These are phyloP conservation scores for Boletus rufocinnamomeus DNA, from an alignment of 768 basidiomycete species.

Conservation along the genomic window DNA sequence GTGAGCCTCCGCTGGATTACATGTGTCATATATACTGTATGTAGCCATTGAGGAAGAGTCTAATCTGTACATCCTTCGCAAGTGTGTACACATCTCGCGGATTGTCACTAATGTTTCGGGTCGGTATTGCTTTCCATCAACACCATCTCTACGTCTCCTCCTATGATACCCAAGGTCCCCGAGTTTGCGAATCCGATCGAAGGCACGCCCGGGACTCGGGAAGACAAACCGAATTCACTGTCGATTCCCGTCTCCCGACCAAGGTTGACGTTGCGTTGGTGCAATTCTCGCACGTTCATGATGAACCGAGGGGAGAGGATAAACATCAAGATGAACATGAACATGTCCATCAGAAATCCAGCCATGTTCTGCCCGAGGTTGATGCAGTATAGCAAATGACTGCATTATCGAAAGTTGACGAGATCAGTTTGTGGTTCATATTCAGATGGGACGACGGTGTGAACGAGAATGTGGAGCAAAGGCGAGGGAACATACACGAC, in stretches of 20 bases:
- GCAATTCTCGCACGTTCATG: slow-evolving; percentile 17
- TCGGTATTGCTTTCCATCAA: too few species aligned
- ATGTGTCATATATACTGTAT: too few species aligned
- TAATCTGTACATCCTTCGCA: not conserved
- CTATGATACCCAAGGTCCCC: too few species aligned
- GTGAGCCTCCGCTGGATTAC: too few species aligned
- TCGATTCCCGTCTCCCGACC: too few species aligned
- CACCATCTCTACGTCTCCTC: too few species aligned
- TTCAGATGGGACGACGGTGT: too few species aligned
- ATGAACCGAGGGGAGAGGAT: slow-evolving; percentile 22
- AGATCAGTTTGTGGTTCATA: not conserved
- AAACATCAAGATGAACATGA: slow-evolving; percentile 9
- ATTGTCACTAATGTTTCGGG: not conserved
- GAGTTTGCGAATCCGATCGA: too few species aligned
- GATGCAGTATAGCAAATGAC: slow-evolving; percentile 14
- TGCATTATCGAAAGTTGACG: not conserved
- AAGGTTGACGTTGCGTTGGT: not conserved
- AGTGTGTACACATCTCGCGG: too few species aligned
- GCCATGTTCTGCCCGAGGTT: not conserved
- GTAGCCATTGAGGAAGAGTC: too few species aligned
- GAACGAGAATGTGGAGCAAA: not conserved
- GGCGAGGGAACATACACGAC: slow-evolving; percentile 13
- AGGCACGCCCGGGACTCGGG: too few species aligned
- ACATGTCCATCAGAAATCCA: not conserved
- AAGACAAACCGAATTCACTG: too few species aligned